Percentiles rank a stretch among this genome's conserved stretches.
phyloP scores from a whole-genome alignment of 805 yeast genomes.

The Hanseniaspora meyeri region DNA sequence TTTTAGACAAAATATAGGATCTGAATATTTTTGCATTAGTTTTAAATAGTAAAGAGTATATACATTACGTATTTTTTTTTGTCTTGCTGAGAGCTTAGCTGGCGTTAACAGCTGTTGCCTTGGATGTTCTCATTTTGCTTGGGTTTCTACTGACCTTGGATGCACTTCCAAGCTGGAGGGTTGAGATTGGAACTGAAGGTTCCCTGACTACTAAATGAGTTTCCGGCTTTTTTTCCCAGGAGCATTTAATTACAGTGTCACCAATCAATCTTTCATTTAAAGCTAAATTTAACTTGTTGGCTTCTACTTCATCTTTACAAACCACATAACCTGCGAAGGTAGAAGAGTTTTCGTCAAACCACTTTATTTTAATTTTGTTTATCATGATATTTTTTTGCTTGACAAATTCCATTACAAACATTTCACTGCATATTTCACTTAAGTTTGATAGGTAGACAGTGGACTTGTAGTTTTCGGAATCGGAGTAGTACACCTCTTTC shows the following conservation, averaged over 20 bases:
- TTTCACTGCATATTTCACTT: constrained; percentile 23
- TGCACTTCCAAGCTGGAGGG: neutral
- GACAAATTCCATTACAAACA: constrained; percentile 22
- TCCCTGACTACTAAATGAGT: neutral
- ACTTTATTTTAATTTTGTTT: constrained; percentile 17
- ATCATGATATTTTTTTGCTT: constrained; percentile 21
- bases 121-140: neutral
- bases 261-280: constrained; percentile 24
- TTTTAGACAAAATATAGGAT: neutral
- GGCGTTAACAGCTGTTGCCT: neutral
- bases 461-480: constrained; percentile 15
- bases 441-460: constrained; percentile 21
- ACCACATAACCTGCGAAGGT: constrained; percentile 22
- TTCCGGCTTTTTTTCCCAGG: constrained; percentile 17
- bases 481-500: neutral
- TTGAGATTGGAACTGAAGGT: neutral
- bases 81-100: neutral
- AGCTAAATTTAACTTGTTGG: constrained; percentile 18
- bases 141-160: neutral
- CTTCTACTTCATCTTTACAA: constrained; percentile 19
- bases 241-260: constrained; percentile 21
- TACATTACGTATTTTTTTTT: too few species aligned
- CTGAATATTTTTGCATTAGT: too few species aligned
- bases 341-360: constrained; percentile 17
- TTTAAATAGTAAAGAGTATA: too few species aligned